Percentiles rank a stretch among this genome's conserved stretches.
These are phyloP conservation scores for Bassia scoparia DNA, from an alignment of 148 eudicot species.

Conservation along the genomic window DNA sequence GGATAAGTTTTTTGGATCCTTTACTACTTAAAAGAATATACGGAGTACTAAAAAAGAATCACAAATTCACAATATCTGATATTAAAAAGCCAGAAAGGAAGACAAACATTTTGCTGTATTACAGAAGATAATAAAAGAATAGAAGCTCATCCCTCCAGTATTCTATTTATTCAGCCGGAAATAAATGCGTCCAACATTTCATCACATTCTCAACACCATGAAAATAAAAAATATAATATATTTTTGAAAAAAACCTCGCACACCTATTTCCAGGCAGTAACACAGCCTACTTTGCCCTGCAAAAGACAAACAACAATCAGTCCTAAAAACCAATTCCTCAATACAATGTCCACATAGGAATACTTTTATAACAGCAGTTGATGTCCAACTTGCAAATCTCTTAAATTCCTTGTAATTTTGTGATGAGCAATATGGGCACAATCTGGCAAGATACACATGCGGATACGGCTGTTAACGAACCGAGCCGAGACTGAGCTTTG, in stretches of 20 bases:
- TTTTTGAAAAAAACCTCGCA: background rate
- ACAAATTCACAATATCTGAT: no score
- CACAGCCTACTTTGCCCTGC: conserved; percentile 35
- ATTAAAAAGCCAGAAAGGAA: no score
- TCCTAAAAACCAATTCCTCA: background rate
- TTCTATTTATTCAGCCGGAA: no score
- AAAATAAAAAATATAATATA: no score
- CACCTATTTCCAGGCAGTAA: background rate
- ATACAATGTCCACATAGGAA: background rate
- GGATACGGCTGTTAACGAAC: no score
- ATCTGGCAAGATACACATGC: no score
- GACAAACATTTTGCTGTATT: no score
- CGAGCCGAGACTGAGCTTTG: no score
- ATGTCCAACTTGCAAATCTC: background rate
- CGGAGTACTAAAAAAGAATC: no score
- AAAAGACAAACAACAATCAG: conserved; percentile 9
- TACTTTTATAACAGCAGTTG: background rate
- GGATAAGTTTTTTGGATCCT: background rate
- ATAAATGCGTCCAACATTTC: background rate
- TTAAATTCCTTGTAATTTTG: background rate
- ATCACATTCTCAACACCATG: background rate
- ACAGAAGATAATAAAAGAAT: background rate
- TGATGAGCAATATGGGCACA: background rate
- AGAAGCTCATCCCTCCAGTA: background rate
- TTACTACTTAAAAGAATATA: no score